A percentile compares a stretch with the other conserved stretches of the same genome.
Conservation (phyloP, 208 protist species). For the Leishmania mexicana region DNA sequence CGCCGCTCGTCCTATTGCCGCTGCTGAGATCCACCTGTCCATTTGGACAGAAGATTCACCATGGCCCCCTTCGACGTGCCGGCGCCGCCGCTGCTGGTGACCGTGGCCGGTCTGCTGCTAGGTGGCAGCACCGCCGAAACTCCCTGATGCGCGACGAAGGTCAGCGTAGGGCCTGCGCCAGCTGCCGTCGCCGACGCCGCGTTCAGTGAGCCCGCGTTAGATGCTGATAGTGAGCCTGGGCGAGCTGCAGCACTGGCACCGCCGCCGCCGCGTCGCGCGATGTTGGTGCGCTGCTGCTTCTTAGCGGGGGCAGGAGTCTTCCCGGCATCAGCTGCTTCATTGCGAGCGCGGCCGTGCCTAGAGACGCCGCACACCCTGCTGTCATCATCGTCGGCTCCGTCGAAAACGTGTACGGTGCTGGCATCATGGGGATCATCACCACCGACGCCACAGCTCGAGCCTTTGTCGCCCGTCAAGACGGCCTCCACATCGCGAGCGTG, state of each 20-base stretch:
- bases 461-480: not conserved
- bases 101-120: not conserved
- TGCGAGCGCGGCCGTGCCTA: not conserved
- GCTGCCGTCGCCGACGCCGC: not conserved
- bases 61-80: conserved; percentile 11
- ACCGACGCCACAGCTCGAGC: not conserved
- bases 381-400: not conserved
- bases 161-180: conserved; percentile 21
- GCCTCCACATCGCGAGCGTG: not conserved
- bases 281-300: conserved; percentile 20
- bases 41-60: conserved; percentile 44
- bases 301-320: not conserved
- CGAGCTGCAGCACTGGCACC: not conserved
- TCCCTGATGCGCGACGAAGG: conserved; percentile 17
- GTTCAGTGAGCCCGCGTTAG: not conserved
- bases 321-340: not conserved
- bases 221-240: not conserved
- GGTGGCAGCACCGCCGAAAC: not conserved
- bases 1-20: not conserved
- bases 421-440: not conserved
- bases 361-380: not conserved
- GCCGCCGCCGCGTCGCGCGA: conserved; percentile 3
- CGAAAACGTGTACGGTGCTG: not conserved
- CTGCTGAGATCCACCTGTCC: conserved; percentile 21
- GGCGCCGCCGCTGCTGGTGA: not conserved